Evolutionary conservation across 495 filamentous ascomycete species (phyloP).

Genomic region (Aspergillus nanangensis): DNA sequence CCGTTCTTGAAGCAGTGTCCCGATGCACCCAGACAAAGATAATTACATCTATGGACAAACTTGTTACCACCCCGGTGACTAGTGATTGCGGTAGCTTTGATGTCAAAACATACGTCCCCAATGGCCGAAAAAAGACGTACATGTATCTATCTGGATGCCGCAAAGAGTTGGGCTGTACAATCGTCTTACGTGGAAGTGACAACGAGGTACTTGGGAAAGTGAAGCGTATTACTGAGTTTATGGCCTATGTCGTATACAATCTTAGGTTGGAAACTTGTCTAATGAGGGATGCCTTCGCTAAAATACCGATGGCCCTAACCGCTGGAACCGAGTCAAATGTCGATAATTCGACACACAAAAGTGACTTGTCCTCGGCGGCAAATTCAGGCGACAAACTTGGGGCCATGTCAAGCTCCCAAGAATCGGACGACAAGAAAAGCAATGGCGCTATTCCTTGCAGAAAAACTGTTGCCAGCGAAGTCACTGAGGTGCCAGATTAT

Average conservation of each 20-base stretch:
- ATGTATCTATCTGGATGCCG: conserved; percentile 91
- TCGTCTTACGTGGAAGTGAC: conserved; percentile 82
- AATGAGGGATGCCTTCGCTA: conserved; percentile 92
- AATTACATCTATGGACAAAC: conserved; percentile 92
- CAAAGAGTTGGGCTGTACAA: conserved; percentile 93
- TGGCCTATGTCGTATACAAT: conserved; percentile 98
- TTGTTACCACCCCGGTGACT: conserved; percentile 73
- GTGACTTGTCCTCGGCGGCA: too few relatives aligned
- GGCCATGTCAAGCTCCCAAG: not conserved
- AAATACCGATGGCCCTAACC: conserved; percentile 65
- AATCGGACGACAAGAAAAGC: conserved; percentile 12
- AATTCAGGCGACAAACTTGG: too few relatives aligned
- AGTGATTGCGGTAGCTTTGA: conserved; percentile 85
- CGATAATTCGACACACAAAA: not conserved
- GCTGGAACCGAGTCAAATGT: conserved; percentile 18
- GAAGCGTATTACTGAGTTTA: conserved; percentile 95
- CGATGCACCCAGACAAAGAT: conserved; percentile 86
- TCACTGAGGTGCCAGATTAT: conserved; percentile 68
- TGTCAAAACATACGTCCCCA: conserved; percentile 88
- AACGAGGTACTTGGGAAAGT: conserved; percentile 66
- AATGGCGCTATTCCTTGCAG: conserved; percentile 15
- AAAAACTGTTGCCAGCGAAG: conserved; percentile 30
- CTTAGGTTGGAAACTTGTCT: conserved; percentile 92
- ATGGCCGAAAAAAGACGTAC: conserved; percentile 83
- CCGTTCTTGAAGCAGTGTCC: conserved; percentile 91